Percentiles rank a stretch among this genome's conserved stretches.
These are phyloP conservation scores for Phytophthora gonapodyides DNA, from an alignment of 352 stramenopile species.

Conservation along the genomic window DNA sequence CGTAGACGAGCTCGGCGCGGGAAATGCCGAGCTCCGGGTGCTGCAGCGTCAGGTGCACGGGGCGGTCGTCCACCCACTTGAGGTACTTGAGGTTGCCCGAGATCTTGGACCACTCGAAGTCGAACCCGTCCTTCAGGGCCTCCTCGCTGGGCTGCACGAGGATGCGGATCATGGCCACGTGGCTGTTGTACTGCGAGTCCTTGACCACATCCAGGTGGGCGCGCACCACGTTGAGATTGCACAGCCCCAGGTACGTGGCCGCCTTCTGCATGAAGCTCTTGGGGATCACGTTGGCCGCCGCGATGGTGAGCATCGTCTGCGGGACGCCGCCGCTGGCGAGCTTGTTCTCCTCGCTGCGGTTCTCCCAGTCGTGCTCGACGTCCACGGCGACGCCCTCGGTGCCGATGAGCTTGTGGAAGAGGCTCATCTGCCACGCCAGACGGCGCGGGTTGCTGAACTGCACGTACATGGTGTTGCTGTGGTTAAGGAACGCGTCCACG, in stretches of 20 bases:
- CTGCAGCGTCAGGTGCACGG: constrained; percentile 75
- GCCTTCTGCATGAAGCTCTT: constrained; percentile 85
- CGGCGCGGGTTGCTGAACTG: constrained; percentile 80
- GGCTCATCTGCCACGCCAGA: constrained; percentile 69
- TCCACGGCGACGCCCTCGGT: constrained; percentile 77
- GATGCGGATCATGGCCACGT: constrained; percentile 84
- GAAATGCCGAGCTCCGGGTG: constrained; percentile 91
- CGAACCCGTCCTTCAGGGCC: constrained; percentile 47
- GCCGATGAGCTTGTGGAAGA: constrained; percentile 69
- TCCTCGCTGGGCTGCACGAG: constrained; percentile 74
- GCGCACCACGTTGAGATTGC: constrained; percentile 94
- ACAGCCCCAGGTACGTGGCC: constrained; percentile 90
- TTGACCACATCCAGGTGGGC: constrained; percentile 96
- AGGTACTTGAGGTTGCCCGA: constrained; percentile 89
- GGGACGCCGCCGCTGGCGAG: constrained; percentile 49
- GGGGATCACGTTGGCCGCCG: constrained; percentile 80
- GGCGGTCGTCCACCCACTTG: constrained; percentile 87
- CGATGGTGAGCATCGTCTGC: constrained; percentile 88
- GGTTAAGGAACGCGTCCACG: constrained; percentile 69
- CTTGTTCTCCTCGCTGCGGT: constrained; percentile 83
- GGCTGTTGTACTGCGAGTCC: constrained; percentile 67
- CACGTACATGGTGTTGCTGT: constrained; percentile 84
- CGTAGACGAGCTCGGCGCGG: constrained; percentile 95
- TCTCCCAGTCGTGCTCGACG: constrained; percentile 87
- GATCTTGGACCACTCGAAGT: constrained; percentile 85